phyloP scores from a whole-genome alignment of 73 alveolate genomes.

The Diophrys sp. region DNA sequence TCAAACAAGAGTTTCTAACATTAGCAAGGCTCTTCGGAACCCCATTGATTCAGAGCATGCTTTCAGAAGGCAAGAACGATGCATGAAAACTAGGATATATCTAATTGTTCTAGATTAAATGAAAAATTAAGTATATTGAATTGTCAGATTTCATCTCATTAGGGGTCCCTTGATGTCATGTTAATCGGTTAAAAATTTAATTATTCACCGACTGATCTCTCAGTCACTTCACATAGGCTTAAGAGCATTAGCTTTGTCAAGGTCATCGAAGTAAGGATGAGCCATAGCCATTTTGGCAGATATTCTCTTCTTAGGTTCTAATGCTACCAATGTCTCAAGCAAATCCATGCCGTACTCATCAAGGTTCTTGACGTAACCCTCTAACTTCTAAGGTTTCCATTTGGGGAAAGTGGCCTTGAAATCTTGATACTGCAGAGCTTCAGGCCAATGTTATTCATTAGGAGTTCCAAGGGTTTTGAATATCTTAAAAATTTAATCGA shows the following conservation, averaged over 20 bases:
- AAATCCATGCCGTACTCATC: slow-evolving; percentile 56
- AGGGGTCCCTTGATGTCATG: too few relatives aligned
- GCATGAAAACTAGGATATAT: too few relatives aligned
- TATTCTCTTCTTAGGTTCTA: slow-evolving; percentile 71
- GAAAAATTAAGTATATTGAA: too few relatives aligned
- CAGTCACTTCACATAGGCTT: slow-evolving; percentile 7
- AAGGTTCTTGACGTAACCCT: slow-evolving; percentile 28
- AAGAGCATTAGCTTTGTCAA: slow-evolving; percentile 1
- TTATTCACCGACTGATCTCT: too few relatives aligned
- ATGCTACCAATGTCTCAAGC: slow-evolving; percentile 44
- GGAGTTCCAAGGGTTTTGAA: slow-evolving; percentile 91
- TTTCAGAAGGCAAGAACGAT: too few relatives aligned
- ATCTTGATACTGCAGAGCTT: slow-evolving; percentile 79
- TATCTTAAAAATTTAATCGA: slow-evolving; percentile 89
- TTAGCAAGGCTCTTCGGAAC: too few relatives aligned
- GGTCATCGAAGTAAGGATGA: slow-evolving; percentile 30
- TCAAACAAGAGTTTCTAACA: too few relatives aligned
- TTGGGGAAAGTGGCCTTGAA: slow-evolving; percentile 86
- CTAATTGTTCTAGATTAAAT: too few relatives aligned
- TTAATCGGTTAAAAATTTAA: too few relatives aligned
- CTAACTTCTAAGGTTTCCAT: slow-evolving; percentile 52
- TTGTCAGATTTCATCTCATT: too few relatives aligned
- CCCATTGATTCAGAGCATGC: too few relatives aligned
- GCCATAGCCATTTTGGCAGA: slow-evolving; percentile 67
- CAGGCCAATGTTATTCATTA: slow-evolving; percentile 85